These are phyloP conservation scores for Kalmusia sp. DNA, from an alignment of 2,329 filamentous ascomycete genomes.

Conservation along the genomic window DNA sequence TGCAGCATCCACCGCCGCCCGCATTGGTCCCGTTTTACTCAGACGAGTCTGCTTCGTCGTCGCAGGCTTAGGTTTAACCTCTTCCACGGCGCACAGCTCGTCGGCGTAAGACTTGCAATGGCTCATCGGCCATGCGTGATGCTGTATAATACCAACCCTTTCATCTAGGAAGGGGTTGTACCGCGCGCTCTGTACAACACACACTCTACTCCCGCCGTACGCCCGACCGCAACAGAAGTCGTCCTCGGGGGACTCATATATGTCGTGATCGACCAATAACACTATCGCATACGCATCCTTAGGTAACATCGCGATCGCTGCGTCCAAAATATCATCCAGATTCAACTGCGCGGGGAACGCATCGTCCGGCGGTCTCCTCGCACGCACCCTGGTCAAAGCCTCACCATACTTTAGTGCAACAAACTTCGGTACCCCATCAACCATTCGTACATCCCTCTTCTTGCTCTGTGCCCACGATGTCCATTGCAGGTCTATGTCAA, in stretches of 20 bases:
- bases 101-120: conserved; percentile 65
- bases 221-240: conserved; percentile 72
- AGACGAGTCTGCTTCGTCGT: conserved; percentile 17
- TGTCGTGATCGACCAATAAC: conserved; percentile 66
- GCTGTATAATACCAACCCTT: conserved; percentile 52
- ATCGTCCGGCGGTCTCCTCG: conserved; percentile 56
- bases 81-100: conserved; percentile 40
- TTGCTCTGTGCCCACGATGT: conserved; percentile 54
- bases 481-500: conserved; percentile 54
- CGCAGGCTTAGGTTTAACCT: conserved; percentile 6
- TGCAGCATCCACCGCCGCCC: conserved; percentile 21
- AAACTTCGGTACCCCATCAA: conserved; percentile 29
- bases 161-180: conserved; percentile 62
- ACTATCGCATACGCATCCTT: conserved; percentile 65
- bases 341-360: conserved; percentile 62
- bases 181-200: conserved; percentile 67
- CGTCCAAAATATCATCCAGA: conserved; percentile 67
- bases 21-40: conserved; percentile 20
- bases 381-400: conserved; percentile 58
- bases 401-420: conserved; percentile 56
- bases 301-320: conserved; percentile 61
- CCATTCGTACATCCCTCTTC: conserved; percentile 4
- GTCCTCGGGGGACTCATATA: conserved; percentile 71
- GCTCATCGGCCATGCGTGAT: conserved; percentile 69
- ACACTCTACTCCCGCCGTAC: conserved; percentile 69